phyloP scores from a whole-genome alignment of 345 rosid species.

The Salix exigua region DNA sequence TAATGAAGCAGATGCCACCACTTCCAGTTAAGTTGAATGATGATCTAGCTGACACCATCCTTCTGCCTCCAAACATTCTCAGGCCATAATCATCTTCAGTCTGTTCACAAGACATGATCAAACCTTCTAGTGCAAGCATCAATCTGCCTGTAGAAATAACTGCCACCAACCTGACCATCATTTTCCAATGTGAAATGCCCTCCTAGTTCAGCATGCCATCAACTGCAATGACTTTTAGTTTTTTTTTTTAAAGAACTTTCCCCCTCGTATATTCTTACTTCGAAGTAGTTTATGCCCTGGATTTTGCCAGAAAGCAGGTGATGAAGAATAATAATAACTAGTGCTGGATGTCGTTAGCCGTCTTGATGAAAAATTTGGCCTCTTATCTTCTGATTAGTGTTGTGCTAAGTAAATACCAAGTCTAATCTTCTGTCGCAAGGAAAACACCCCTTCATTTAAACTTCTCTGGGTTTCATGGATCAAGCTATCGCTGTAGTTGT shows the following conservation, averaged over 20 bases:
- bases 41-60: slow-evolving; percentile 44
- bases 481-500: background rate
- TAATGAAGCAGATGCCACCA: slow-evolving; percentile 73
- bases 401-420: background rate
- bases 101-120: background rate
- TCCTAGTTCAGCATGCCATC: slow-evolving; percentile 12
- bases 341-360: background rate
- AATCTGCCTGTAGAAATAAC: slow-evolving; percentile 4
- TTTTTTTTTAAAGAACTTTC: background rate
- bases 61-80: slow-evolving; percentile 26
- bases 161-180: slow-evolving; percentile 3
- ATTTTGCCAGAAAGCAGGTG: background rate
- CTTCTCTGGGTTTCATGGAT: background rate
- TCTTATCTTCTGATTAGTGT: background rate
- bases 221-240: slow-evolving; percentile 1
- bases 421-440: background rate
- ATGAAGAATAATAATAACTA: background rate
- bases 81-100: background rate
- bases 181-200: background rate
- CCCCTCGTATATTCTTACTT: background rate
- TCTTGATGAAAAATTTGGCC: background rate
- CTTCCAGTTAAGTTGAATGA: slow-evolving; percentile 54
- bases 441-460: too few relatives aligned
- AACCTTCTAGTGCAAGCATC: slow-evolving; percentile 23
- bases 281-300: slow-evolving; percentile 10